Evolutionary conservation across 2,329 filamentous ascomycete species (phyloP).

Genomic region (Ophiostoma sp.): DNA sequence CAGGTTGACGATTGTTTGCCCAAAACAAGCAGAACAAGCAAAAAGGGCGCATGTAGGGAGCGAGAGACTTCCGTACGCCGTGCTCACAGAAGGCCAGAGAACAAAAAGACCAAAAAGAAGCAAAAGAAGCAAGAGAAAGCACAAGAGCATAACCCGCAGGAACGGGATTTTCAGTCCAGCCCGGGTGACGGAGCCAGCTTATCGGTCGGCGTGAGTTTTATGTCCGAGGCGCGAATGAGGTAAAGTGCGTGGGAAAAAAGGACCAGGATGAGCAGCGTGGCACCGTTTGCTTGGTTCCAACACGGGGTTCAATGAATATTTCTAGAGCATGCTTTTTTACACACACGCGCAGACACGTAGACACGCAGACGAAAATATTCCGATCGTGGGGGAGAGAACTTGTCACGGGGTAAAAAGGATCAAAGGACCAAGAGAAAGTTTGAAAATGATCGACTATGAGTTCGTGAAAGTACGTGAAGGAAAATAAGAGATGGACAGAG

Average conservation of each 20-base stretch:
- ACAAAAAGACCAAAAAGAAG: neutral
- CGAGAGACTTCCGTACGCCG: slow-evolving; percentile 12
- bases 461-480: neutral
- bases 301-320: neutral
- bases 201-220: slow-evolving; percentile 25
- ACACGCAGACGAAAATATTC: neutral
- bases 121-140: neutral
- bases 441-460: neutral
- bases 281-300: slow-evolving; percentile 12
- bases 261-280: neutral
- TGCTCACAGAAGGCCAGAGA: neutral
- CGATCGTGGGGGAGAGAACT: neutral
- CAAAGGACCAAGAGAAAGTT: neutral
- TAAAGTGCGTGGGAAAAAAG: neutral
- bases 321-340: neutral
- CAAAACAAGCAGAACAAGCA: neutral
- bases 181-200: neutral
- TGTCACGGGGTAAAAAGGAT: neutral
- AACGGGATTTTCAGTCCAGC: neutral
- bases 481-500: neutral
- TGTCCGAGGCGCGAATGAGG: slow-evolving; percentile 26
- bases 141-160: neutral
- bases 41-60: neutral
- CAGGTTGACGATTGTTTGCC: neutral
- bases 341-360: neutral